Evolutionary conservation across 2,329 filamentous ascomycete species (phyloP), one percentile per base, ranked within the genome.

Genomic region (Peltaster fructicola): DNA sequence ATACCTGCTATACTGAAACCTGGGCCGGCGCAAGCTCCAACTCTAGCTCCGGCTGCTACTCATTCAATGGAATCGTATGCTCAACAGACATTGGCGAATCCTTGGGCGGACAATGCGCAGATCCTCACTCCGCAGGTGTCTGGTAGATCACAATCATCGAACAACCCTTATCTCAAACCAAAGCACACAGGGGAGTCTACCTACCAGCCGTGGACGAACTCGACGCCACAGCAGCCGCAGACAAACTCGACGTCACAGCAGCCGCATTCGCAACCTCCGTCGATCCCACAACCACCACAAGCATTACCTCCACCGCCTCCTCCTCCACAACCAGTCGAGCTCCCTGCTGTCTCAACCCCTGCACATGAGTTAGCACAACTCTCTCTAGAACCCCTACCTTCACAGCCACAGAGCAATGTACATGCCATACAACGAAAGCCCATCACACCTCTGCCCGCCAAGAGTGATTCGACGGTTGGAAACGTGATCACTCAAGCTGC

Each of bases 271-370:
- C 17, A 9, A 20, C 37, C 35, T 16, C 30, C 36, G 13, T 17
- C 29, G 2, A 20, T 25, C 9, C 35, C 32, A 12, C 25, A 25
- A 17, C 30, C 29, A 5, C 25, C 31, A 7, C 4, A 9, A 26
- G 14, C 12, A 23, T 22, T 19, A 10, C 47, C 47, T 1, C 34
- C 53, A 10, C 52, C 49, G 13, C 35, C 51, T 5, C 34, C 39
- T 3, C 31, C 34, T 17, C 24, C 30, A 8, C 27, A 26, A 8
- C 51, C 53, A 2, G 51, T 51, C 2, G 56, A 57, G 35, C 37
- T 58, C 8, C 53, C 54, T 14, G 41, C 55, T 4, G 39, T 43
- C 14, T 47, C 47, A 17, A 54, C 53, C 4, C 56, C 57, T 2
- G 38, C 44, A 11, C 47, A 57, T 8, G 41, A 50, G 27, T 39